These are phyloP conservation scores for Leptographium wingfieldii DNA, from an alignment of 2,329 filamentous ascomycete genomes.

Conservation along the genomic window DNA sequence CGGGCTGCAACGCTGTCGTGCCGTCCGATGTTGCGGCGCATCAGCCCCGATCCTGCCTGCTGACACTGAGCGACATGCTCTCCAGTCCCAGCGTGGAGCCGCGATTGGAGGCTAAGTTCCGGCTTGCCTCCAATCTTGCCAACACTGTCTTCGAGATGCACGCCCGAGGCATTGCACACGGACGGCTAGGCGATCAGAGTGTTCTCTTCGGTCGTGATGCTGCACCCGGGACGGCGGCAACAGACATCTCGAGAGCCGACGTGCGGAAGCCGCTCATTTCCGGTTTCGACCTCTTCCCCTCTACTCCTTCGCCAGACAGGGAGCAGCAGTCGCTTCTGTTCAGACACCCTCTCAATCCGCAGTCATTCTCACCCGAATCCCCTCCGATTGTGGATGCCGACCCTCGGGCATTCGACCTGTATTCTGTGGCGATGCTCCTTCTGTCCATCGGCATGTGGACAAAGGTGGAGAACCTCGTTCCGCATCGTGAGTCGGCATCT, in stretches of 20 bases:
- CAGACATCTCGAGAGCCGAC: conserved; percentile 31
- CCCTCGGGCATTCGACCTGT: conserved; percentile 52
- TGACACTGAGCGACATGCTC: conserved; percentile 42
- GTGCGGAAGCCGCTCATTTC: conserved; percentile 58
- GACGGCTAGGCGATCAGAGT: conserved; percentile 54
- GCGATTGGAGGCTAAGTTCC: conserved; percentile 62
- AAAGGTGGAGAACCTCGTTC: conserved; percentile 42
- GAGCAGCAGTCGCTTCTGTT: conserved; percentile 32
- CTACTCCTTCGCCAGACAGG: conserved; percentile 24
- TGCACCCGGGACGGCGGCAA: conserved; percentile 19
- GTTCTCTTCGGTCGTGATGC: conserved; percentile 48
- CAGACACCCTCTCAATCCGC: conserved; percentile 54
- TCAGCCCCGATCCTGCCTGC: conserved; percentile 36
- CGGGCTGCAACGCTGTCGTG: conserved; percentile 44
- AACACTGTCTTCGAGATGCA: conserved; percentile 66
- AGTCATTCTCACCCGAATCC: conserved; percentile 27
- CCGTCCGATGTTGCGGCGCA: neutral
- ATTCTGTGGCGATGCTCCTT: conserved; percentile 60
- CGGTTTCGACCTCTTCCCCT: conserved; percentile 61
- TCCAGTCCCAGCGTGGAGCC: conserved; percentile 43
- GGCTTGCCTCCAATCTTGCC: conserved; percentile 58
- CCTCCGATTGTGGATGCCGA: conserved; percentile 38
- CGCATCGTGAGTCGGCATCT: conserved; percentile 32
- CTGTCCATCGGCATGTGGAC: conserved; percentile 68
- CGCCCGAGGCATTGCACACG: conserved; percentile 54